These are phyloP conservation scores for Talaromyces proteolyticus DNA, from an alignment of 495 filamentous ascomycete species.

Conservation along the genomic window DNA sequence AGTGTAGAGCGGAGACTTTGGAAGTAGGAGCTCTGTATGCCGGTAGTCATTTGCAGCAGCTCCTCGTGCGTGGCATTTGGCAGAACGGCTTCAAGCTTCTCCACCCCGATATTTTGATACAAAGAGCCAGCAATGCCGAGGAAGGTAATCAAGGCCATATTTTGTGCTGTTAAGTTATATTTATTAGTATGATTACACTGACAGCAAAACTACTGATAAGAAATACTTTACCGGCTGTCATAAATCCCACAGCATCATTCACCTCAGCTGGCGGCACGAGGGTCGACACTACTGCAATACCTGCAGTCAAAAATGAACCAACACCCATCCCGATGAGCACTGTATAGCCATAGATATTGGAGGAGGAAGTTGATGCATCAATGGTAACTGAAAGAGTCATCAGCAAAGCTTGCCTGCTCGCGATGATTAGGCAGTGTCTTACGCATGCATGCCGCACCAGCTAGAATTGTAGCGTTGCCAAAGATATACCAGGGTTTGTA, in stretches of 20 bases:
- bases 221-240: conserved; percentile 29
- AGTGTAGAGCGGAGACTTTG: not conserved
- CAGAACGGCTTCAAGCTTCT: not conserved
- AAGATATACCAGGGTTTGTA: no score
- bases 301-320: conserved; percentile 45
- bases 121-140: not conserved
- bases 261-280: conserved; percentile 31
- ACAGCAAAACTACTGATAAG: no score
- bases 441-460: no score
- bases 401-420: no score
- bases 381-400: no score
- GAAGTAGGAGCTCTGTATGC: not conserved
- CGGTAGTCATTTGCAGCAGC: not conserved
- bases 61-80: not conserved
- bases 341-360: conserved; percentile 9
- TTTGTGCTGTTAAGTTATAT: no score
- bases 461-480: no score
- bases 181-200: no score
- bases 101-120: not conserved
- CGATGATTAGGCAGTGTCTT: no score
- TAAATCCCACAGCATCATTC: conserved; percentile 42
- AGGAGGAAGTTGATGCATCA: conserved; percentile 15
- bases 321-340: conserved; percentile 47
- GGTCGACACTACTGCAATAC: conserved; percentile 49
- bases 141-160: not conserved